phyloP scores from a whole-genome alignment of 306 rosid genomes.

The Lathyrus oleraceus region DNA sequence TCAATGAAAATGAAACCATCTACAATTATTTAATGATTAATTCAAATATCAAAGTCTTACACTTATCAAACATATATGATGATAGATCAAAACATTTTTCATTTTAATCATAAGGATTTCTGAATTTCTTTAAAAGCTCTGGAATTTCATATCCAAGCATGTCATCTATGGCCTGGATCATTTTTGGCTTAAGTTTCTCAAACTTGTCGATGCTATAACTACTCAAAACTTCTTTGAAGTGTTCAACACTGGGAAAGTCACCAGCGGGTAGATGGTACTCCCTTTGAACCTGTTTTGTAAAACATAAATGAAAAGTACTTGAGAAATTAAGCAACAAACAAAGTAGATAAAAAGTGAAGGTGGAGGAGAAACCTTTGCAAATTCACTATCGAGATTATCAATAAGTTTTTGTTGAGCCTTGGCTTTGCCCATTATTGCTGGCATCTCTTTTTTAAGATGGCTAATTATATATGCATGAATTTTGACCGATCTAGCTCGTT shows the following conservation, averaged over 20 bases:
- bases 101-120: constrained; percentile 74
- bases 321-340: constrained; percentile 3
- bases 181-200: constrained; percentile 84
- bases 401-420: constrained; percentile 78
- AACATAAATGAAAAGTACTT: neutral
- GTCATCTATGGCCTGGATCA: constrained; percentile 87
- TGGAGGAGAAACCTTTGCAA: constrained; percentile 60
- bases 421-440: constrained; percentile 88
- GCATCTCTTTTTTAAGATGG: constrained; percentile 94
- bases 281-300: constrained; percentile 65
- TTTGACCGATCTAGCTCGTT: constrained; percentile 95
- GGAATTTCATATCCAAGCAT: constrained; percentile 97
- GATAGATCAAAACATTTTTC: neutral
- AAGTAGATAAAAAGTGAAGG: neutral
- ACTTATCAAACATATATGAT: neutral
- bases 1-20: constrained; percentile 13
- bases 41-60: neutral
- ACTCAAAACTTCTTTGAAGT: constrained; percentile 58
- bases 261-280: constrained; percentile 87
- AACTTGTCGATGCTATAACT: constrained; percentile 79
- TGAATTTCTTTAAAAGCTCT: constrained; percentile 76
- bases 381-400: constrained; percentile 77
- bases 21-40: neutral
- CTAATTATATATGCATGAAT: constrained; percentile 89
- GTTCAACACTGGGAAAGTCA: constrained; percentile 82